phyloP scores from a whole-genome alignment of 352 stramenopile species.

The Chrysophaeum taylorii region DNA sequence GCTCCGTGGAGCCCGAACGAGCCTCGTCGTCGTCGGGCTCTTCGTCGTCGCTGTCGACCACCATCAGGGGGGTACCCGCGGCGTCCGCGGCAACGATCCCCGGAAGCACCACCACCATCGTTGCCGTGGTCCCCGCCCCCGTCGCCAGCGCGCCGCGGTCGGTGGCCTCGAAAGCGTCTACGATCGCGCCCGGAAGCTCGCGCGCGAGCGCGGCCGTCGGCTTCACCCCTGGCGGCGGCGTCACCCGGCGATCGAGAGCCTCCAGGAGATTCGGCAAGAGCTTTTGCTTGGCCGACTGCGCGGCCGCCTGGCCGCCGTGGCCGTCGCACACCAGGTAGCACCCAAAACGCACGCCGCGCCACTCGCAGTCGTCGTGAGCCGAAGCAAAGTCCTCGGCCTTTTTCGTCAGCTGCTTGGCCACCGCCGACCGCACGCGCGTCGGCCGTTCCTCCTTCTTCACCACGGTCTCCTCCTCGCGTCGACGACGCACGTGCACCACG shows the following conservation, averaged over 20 bases:
- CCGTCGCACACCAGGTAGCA: not conserved
- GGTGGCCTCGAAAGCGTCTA: not conserved
- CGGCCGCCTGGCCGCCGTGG: conserved; percentile 2
- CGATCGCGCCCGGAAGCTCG: not conserved
- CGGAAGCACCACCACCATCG: not conserved
- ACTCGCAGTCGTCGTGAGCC: not conserved
- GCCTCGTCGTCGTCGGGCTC: not conserved
- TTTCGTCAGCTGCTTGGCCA: not conserved
- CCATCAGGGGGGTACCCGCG: not conserved
- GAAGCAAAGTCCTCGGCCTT: conserved; percentile 10
- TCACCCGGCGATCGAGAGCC: not conserved
- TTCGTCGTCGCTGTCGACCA: not conserved
- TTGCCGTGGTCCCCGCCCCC: not conserved
- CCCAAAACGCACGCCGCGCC: not conserved
- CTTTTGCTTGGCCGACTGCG: not conserved
- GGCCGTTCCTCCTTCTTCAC: not conserved
- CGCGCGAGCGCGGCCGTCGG: not conserved
- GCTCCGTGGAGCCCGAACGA: not conserved
- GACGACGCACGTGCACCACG: not conserved
- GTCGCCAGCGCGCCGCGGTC: not conserved
- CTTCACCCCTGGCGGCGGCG: not conserved
- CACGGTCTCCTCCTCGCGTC: not conserved
- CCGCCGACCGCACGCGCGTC: not conserved
- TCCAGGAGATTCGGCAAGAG: not conserved
- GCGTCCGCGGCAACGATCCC: not conserved